These are phyloP conservation scores for Schrenkiella parvula DNA, from an alignment of 345 rosid genomes.

Conservation along the genomic window DNA sequence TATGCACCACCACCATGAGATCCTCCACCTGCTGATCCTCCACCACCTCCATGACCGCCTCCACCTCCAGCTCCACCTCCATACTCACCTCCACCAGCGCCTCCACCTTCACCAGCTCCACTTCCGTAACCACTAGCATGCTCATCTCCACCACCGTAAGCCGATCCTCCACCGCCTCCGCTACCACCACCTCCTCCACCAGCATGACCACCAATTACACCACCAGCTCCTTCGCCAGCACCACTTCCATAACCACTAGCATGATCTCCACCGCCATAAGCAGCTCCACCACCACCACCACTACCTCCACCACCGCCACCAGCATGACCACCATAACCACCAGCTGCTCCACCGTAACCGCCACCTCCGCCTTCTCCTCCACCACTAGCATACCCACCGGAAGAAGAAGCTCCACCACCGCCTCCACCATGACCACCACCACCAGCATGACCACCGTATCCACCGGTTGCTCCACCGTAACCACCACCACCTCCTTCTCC, in stretches of 20 bases:
- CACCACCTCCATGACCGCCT: conserved; percentile 34
- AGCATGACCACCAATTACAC: conserved; percentile 29
- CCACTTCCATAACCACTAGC: conserved; percentile 30
- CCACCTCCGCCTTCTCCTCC: conserved; percentile 39
- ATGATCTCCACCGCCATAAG: conserved; percentile 13
- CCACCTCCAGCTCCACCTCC: conserved; percentile 27
- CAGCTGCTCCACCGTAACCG: conserved; percentile 39
- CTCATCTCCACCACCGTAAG: conserved; percentile 30
- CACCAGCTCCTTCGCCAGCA: conserved; percentile 28
- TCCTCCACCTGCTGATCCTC: conserved; percentile 32
- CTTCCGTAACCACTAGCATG: conserved; percentile 36
- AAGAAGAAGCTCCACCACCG: conserved; percentile 35
- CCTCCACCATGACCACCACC: conserved; percentile 43
- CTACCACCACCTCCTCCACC: conserved; percentile 38
- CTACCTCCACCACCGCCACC: conserved; percentile 35
- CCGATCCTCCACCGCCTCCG: conserved; percentile 31
- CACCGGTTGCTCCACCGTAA: conserved; percentile 42
- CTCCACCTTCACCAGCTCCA: conserved; percentile 36
- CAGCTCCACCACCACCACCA: conserved; percentile 29
- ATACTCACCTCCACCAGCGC: conserved; percentile 25
- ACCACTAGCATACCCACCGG: conserved; percentile 37
- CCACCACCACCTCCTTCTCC: conserved; percentile 39
- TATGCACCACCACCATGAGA: conserved; percentile 32
- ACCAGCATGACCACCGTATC: conserved; percentile 29
- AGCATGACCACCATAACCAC: conserved; percentile 35